Base-by-base conservation (phyloP, 2,329 filamentous ascomycete species). In the Nigrospora sphaerica region DNA sequence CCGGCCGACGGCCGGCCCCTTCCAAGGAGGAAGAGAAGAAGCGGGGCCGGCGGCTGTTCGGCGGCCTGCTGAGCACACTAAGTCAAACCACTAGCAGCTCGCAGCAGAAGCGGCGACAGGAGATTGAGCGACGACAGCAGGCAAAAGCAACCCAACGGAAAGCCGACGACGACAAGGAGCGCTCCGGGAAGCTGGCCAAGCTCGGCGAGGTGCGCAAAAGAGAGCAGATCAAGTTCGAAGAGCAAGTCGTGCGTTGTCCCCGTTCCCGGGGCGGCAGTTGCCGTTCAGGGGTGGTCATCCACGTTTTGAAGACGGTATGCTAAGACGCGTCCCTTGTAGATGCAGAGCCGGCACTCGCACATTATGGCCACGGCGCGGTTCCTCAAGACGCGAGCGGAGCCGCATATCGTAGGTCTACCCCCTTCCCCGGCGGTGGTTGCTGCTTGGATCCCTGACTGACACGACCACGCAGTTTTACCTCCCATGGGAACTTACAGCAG, bases 1-100 rank as follows among this genome's bases (percentile, higher is more conserved):
- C 57, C 46, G 59, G 67, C 44, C 62, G 66, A 43, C 68, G 72
- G 43, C 67, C 63, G 52, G 71, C 62, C 46, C 67, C 75, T 44
- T 68, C 73, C 28, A 71, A 82, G 47, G 61, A 95, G 58, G 61
- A 95, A 58, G 92, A 97, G 62, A 88, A 84, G 64, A 89, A 87
- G 62, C 85, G 92, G 34, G 87, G 88, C 18, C 85, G 87, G 65
- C 80, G 92, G 45, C 74, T 97, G 50, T 96, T 96, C 61, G 91
- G 92, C 50, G 87, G 85, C 33, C 69, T 95, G 47, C 72, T 93
- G 49, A 87, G 77, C 62, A 88, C 86, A 34, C 75, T 95, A 49
- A 89, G 85, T 64, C 86, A 92, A 67, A 83, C 78, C 57, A 77
- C 76, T 60, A 78, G 73, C 54, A 74, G 62, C 70, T 74, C 69